Base-by-base conservation (phyloP, 345 rosid species). In the Chamaenerion angustifolium region DNA sequence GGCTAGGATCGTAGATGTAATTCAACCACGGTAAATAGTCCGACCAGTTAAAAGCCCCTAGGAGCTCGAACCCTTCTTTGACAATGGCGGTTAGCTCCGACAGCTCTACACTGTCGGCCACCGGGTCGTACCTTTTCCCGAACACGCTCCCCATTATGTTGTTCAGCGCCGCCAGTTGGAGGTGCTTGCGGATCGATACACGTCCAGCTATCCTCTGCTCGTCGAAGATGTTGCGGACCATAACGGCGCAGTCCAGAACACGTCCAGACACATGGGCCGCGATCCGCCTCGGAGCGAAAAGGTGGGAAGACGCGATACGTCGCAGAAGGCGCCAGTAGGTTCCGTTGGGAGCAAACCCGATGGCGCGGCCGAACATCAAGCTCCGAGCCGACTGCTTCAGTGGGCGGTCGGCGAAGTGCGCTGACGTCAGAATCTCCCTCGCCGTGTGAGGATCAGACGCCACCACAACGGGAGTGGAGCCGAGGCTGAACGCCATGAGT, bases 401-500 rank as follows among this genome's bases (percentile, higher is more conserved):
- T 7, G 95, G 97, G 51, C 97, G 88, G 77, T 89, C 81, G 9
- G 95, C 76, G 21, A 89, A 89, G 58, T 57, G 57, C 15, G 77
- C 65, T 1, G 95, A 82, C 19, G 77, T 71, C 54, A 89, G 56
- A 64, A 89, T 76, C 73, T 89, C 97, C 0, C 72, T 73, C 23
- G 97, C 89, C 4, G 57, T 80, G 16, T 48, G 56, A 3, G 90
- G 87, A 18, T 89, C 79, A 14, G 95, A 85, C 35, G 97, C 56
- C 1, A 81, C 80, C 40, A 89, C 80, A 4, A 73, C 75, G 0
- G 89, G 88, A 10, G 95, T 76, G 0, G 72, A 66, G 25, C 89
- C 97, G 7, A 89, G 83, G 64, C 95, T 89, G 47, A 89, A 65
- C 27, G 97, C 97, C 94, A 82, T 82, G 64, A 89, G 83, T 45